Conservation (phyloP, 192 early-diverging fungal genomes). For the Endogone sp. region DNA sequence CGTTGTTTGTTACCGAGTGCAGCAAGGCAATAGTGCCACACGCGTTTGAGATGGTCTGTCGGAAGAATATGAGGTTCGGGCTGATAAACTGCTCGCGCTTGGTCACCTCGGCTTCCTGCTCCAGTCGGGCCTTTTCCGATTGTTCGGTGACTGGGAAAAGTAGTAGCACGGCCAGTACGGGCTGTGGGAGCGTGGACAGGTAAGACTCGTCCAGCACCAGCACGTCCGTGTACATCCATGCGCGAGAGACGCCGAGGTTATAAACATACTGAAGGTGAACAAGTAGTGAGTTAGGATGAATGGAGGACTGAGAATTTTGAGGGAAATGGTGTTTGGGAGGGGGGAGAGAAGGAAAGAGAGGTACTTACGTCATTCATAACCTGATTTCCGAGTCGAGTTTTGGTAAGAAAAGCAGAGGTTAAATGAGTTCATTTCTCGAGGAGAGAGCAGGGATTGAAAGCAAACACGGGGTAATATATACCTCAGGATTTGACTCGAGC, state of each 20-base stretch:
- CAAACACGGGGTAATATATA: conserved; percentile 23
- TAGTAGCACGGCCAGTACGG: conserved; percentile 79
- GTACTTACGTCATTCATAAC: conserved; percentile 1
- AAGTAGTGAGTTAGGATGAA: not conserved
- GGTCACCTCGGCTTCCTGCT: conserved; percentile 41
- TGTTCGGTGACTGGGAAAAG: conserved; percentile 78
- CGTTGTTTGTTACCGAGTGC: conserved; percentile 82
- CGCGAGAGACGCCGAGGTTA: conserved; percentile 59
- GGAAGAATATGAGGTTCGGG: conserved; percentile 68
- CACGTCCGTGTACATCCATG: conserved; percentile 76
- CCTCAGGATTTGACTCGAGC: conserved; percentile 86
- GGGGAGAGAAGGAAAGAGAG: not conserved
- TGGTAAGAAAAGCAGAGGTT: too few species aligned
- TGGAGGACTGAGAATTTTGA: too few species aligned
- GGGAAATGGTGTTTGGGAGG: too few species aligned
- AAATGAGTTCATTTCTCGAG: not conserved
- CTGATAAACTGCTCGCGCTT: conserved; percentile 48
- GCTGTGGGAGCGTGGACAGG: conserved; percentile 74
- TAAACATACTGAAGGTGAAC: conserved; percentile 46
- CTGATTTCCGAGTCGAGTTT: too few species aligned
- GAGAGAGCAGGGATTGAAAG: not conserved
- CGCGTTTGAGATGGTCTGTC: conserved; percentile 87
- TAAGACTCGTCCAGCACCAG: conserved; percentile 82
- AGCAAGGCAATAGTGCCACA: conserved; percentile 95
- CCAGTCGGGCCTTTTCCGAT: conserved; percentile 46